A percentile compares a stretch with the other conserved stretches of the same genome.
Evolutionary conservation across 164 flowering plant genomes (phyloP).

Genomic region (Sedum album): DNA sequence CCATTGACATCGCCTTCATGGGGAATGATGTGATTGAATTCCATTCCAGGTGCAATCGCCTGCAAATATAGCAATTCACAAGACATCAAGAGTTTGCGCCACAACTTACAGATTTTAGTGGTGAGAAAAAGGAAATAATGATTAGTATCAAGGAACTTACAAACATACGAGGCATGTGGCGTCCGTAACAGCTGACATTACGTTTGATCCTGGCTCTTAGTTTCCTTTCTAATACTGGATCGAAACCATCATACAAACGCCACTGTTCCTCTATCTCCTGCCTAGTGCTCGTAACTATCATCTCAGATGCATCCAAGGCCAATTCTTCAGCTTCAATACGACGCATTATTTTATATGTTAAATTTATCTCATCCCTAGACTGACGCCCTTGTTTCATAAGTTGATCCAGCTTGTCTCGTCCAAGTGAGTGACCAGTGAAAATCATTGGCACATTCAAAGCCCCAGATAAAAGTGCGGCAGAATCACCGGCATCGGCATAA

Average conservation of each 20-base stretch:
- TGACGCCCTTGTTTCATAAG: constrained; percentile 81
- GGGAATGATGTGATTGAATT: constrained; percentile 80
- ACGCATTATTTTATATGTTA: constrained; percentile 84
- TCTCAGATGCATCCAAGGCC: constrained; percentile 85
- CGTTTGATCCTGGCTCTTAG: constrained; percentile 87
- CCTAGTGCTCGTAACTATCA: constrained; percentile 85
- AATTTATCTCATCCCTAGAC: constrained; percentile 85
- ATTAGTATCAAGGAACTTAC: constrained; percentile 46
- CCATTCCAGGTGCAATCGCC: constrained; percentile 99
- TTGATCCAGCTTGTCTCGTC: constrained; percentile 91
- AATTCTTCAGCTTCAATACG: constrained; percentile 96
- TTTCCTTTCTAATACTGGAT: constrained; percentile 78
- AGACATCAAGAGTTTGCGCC: background rate
- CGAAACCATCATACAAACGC: constrained; percentile 96
- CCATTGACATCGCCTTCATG: constrained; percentile 84
- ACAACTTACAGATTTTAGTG: background rate
- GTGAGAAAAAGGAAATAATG: background rate
- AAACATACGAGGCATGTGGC: constrained; percentile 97
- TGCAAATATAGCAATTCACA: constrained; percentile 18
- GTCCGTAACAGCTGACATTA: constrained; percentile 91
- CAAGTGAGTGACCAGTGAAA: constrained; percentile 94
- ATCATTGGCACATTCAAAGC: constrained; percentile 92
- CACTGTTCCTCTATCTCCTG: constrained; percentile 98
- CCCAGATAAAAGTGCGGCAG: constrained; percentile 90
- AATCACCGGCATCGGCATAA: constrained; percentile 98